Evolutionary conservation across 345 rosid species (phyloP).

Genomic region (Eucalyptus globulus): DNA sequence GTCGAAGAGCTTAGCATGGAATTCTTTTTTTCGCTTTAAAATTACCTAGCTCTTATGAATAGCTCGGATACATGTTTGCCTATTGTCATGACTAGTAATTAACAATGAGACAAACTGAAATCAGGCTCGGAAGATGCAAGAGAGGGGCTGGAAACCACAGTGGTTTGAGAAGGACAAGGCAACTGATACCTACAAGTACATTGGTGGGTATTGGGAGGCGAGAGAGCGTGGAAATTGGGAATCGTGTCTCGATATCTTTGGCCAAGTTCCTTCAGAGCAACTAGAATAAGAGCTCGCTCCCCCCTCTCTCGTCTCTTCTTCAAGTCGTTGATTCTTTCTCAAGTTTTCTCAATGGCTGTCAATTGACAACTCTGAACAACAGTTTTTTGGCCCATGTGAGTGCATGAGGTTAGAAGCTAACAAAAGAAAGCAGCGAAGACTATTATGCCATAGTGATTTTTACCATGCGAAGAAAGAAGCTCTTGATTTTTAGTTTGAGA

Average conservation of each 20-base stretch:
- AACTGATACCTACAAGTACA: conserved; percentile 41
- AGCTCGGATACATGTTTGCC: not conserved
- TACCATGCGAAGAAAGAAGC: not conserved
- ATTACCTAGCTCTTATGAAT: not conserved
- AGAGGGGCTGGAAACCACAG: conserved; percentile 92
- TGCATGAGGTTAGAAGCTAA: not conserved
- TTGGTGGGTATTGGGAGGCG: conserved; percentile 96
- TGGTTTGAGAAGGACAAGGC: conserved; percentile 86
- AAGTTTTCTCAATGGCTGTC: not conserved
- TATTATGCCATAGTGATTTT: not conserved
- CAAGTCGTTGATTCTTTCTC: not conserved
- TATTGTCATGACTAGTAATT: not conserved
- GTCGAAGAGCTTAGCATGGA: not conserved
- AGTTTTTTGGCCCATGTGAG: not conserved
- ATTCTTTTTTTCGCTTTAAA: not conserved
- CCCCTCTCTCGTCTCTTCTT: not conserved
- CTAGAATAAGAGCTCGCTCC: not conserved
- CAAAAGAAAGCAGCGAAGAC: not conserved
- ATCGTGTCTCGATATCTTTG: conserved; percentile 83
- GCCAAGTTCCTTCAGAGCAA: conserved; percentile 64
- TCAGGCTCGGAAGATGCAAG: conserved; percentile 98
- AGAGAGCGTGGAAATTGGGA: conserved; percentile 57
- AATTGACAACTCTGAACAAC: not conserved
- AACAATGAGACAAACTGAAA: not conserved
- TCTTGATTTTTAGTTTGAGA: not conserved